phyloP scores from a whole-genome alignment of 2,329 filamentous ascomycete genomes.

The Aspergillus thermomutatus region DNA sequence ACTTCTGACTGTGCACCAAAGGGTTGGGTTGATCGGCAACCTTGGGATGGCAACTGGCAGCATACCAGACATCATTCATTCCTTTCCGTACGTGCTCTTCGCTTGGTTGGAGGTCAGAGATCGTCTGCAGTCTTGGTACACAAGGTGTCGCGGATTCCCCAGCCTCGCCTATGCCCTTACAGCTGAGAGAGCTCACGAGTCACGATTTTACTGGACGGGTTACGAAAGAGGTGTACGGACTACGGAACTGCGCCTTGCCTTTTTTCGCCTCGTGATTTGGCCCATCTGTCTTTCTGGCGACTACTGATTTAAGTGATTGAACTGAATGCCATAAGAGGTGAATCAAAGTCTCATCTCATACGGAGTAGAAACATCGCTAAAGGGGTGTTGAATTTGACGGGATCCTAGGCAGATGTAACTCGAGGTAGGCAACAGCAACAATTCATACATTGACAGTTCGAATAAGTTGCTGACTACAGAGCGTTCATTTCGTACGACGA shows the following conservation, averaged over 20 bases:
- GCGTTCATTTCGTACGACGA: not conserved
- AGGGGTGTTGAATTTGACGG: not conserved
- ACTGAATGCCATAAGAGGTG: not conserved
- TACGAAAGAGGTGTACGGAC: slow-evolving; percentile 4
- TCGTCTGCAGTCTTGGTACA: not conserved
- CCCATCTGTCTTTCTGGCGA: not conserved
- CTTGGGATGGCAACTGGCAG: not conserved
- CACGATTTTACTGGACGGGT: not conserved
- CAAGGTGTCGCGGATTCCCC: not conserved
- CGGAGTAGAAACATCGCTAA: not conserved
- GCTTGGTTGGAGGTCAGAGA: not conserved
- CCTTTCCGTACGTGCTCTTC: not conserved
- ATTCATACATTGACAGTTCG: not conserved
- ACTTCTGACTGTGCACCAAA: not conserved
- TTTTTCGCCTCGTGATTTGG: not conserved
- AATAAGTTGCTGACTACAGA: not conserved
- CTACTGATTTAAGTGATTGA: not conserved
- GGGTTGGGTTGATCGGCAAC: not conserved
- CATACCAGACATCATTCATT: not conserved
- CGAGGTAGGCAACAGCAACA: not conserved
- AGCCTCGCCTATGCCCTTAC: not conserved
- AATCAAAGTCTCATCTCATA: not conserved
- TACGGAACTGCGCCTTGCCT: not conserved
- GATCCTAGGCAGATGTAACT: not conserved
- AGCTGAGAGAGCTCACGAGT: not conserved